phyloP scores from a whole-genome alignment of 2,329 filamentous ascomycete genomes.

The Annulohypoxylon truncatum region DNA sequence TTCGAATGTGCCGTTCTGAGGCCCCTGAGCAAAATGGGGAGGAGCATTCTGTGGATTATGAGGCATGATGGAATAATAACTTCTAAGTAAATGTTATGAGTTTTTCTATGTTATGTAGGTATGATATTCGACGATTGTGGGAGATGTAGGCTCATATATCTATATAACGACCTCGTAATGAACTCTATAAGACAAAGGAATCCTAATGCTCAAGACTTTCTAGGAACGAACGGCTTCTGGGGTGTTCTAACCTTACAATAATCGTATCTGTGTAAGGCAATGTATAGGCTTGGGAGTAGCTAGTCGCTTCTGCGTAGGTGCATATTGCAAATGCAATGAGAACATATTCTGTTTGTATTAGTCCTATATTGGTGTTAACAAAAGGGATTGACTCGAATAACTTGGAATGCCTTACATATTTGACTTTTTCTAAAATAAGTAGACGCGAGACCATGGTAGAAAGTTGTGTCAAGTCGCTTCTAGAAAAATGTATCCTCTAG shows the following conservation, averaged over 20 bases:
- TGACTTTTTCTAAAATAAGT: neutral
- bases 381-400: neutral
- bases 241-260: constrained; percentile 13
- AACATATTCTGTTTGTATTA: no score
- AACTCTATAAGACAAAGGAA: constrained; percentile 5
- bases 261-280: neutral
- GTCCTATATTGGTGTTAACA: neutral
- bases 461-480: neutral
- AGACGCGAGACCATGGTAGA: constrained; percentile 10
- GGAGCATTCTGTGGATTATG: neutral
- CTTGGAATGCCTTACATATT: neutral
- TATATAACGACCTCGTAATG: neutral
- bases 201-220: neutral
- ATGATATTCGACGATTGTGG: neutral
- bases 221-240: constrained; percentile 11
- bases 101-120: neutral
- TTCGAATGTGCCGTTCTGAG: neutral
- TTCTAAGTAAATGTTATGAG: neutral
- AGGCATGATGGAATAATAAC: constrained; percentile 17
- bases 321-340: no score
- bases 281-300: neutral
- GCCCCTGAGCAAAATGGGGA: neutral
- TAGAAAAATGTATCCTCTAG: neutral
- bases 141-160: neutral
- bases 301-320: constrained; percentile 4